Conservation (phyloP, 2,329 filamentous ascomycete genomes). For the Chaetomiaceae sp. region DNA sequence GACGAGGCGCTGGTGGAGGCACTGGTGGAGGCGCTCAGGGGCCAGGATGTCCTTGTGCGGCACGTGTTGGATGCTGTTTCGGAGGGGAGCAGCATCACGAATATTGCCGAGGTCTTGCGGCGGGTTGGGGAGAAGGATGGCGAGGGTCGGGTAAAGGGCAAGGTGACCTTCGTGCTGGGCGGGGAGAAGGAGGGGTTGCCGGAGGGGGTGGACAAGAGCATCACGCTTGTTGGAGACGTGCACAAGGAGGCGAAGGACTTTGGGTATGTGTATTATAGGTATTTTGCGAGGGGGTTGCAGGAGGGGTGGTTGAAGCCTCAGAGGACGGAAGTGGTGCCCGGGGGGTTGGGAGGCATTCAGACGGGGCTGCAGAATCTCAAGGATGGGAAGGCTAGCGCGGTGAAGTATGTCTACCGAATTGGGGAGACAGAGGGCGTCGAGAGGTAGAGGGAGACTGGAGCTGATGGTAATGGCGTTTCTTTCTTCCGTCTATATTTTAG, state of each 20-base stretch:
- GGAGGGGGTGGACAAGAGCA: slow-evolving; percentile 19
- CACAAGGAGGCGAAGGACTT: slow-evolving; percentile 33
- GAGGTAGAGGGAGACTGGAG: not conserved
- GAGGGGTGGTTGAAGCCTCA: slow-evolving; percentile 48
- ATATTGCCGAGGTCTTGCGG: slow-evolving; percentile 42
- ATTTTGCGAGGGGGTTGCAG: slow-evolving; percentile 38
- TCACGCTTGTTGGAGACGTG: slow-evolving; percentile 30
- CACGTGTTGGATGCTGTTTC: slow-evolving; percentile 56
- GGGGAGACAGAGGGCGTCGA: slow-evolving; percentile 30
- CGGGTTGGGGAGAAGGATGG: not conserved
- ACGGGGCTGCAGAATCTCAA: slow-evolving; percentile 51
- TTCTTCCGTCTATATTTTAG: not conserved
- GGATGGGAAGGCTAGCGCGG: slow-evolving; percentile 56
- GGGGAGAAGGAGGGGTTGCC: slow-evolving; percentile 30
- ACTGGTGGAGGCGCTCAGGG: slow-evolving; percentile 41
- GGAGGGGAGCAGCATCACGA: slow-evolving; percentile 46
- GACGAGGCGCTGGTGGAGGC: slow-evolving; percentile 46
- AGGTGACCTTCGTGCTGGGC: slow-evolving; percentile 38
- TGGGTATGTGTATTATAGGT: slow-evolving; percentile 32
- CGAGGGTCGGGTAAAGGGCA: slow-evolving; percentile 26
- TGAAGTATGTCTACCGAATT: slow-evolving; percentile 58
- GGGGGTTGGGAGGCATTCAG: slow-evolving; percentile 26
- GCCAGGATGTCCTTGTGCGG: slow-evolving; percentile 38
- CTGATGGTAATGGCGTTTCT: not conserved
- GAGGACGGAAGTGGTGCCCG: slow-evolving; percentile 48